These are phyloP conservation scores for Penicillium sp. DNA, from an alignment of 2,329 filamentous ascomycete species.

Conservation along the genomic window DNA sequence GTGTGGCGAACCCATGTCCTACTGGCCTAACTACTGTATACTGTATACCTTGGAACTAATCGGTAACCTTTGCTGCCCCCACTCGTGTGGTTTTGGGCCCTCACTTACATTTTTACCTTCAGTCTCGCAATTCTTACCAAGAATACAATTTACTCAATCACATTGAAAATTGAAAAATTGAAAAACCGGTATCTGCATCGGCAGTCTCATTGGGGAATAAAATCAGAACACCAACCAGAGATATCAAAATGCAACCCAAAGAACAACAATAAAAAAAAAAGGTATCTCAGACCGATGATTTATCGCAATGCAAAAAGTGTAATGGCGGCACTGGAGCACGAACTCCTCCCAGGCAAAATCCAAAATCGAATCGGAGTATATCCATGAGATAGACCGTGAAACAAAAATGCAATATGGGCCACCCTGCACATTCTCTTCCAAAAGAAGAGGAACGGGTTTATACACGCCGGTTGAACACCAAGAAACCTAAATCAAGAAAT, in stretches of 20 bases:
- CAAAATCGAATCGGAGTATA: neutral
- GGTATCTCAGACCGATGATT: neutral
- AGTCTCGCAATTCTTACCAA: too few species aligned
- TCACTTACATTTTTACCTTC: too few species aligned
- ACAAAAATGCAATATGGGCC: neutral
- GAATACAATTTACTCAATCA: neutral
- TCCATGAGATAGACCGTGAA: neutral
- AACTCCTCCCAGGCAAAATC: neutral
- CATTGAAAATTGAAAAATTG: neutral
- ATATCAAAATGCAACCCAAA: constrained; percentile 2
- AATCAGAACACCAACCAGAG: neutral
- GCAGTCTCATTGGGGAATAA: neutral
- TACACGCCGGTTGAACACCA: constrained; percentile 3
- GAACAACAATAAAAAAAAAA: neutral
- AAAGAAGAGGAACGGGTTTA: neutral
- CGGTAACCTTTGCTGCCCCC: too few species aligned
- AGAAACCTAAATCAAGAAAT: constrained; percentile 7
- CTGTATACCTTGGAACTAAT: neutral
- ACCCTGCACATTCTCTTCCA: neutral
- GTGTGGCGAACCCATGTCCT: neutral
- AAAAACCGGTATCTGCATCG: neutral
- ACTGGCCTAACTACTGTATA: neutral
- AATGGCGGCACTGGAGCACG: neutral
- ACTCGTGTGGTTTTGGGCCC: too few species aligned
- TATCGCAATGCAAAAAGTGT: neutral